A percentile compares a stretch with the other conserved stretches of the same genome.
phyloP scores from a whole-genome alignment of 2,329 filamentous ascomycete species.

The Trematosphaeria pertusa region DNA sequence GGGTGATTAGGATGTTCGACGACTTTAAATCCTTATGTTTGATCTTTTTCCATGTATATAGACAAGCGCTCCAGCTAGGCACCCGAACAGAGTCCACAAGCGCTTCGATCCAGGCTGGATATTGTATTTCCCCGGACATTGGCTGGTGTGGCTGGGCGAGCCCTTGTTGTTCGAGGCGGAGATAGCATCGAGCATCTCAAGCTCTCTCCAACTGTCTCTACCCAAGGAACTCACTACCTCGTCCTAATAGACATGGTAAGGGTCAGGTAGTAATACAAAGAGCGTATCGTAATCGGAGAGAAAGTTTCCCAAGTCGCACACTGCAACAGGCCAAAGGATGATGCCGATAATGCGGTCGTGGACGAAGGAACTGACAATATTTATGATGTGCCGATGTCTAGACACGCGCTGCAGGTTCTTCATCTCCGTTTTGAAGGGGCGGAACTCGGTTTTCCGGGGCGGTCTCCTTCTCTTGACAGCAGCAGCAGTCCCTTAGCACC shows the following conservation, averaged over 20 bases:
- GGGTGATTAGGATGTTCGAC: not conserved
- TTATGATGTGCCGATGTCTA: not conserved
- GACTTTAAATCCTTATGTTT: not conserved
- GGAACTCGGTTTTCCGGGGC: not conserved
- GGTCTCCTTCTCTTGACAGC: slow-evolving; percentile 5
- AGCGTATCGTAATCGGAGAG: not conserved
- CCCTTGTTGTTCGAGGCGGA: too few species aligned
- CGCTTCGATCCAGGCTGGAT: too few species aligned
- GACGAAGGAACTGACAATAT: not conserved
- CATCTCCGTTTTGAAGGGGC: not conserved
- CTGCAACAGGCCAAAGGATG: slow-evolving; percentile 5
- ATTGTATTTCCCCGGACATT: too few species aligned
- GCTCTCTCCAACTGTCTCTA: not conserved
- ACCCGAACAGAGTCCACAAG: not conserved
- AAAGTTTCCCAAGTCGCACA: slow-evolving; percentile 4
- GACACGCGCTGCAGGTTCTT: not conserved
- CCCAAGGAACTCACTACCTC: not conserved
- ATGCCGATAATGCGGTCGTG: not conserved
- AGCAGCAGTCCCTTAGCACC: not conserved
- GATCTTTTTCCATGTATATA: slow-evolving; percentile 5
- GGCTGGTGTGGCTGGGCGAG: too few species aligned
- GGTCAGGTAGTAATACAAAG: not conserved
- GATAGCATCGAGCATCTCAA: not conserved
- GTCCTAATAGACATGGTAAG: not conserved
- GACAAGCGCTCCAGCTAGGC: slow-evolving; percentile 1